These are phyloP conservation scores for Phytophthora fragariae DNA, from an alignment of 352 stramenopile species.

Conservation along the genomic window DNA sequence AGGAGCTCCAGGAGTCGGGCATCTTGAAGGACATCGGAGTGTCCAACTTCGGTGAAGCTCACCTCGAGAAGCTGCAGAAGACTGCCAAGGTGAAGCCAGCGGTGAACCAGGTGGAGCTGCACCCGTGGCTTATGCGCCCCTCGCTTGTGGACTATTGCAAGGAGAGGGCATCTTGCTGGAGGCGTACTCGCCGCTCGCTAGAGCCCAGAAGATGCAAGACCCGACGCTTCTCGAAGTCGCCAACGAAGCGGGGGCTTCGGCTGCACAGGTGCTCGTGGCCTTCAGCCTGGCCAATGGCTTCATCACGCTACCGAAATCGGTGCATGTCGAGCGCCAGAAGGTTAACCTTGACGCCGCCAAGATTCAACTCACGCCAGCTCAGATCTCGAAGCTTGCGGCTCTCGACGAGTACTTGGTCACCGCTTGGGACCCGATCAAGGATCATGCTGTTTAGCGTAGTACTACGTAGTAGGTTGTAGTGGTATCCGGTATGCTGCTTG, in stretches of 20 bases:
- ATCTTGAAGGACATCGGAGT: constrained; percentile 89
- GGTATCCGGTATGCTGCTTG: no score
- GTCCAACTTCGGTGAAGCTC: constrained; percentile 85
- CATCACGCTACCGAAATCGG: constrained; percentile 70
- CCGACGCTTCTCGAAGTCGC: constrained; percentile 44
- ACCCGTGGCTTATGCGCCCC: constrained; percentile 71
- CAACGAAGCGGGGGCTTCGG: constrained; percentile 32
- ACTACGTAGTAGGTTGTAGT: no score
- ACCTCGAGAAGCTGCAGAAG: constrained; percentile 81
- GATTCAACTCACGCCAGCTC: constrained; percentile 37
- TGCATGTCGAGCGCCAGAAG: constrained; percentile 45
- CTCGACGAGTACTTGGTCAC: constrained; percentile 56
- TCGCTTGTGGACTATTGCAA: constrained; percentile 72
- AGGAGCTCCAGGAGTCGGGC: constrained; percentile 57
- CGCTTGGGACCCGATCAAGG: constrained; percentile 59
- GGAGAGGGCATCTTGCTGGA: constrained; percentile 54
- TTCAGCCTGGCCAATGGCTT: constrained; percentile 66
- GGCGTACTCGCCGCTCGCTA: constrained; percentile 66
- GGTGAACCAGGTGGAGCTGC: constrained; percentile 87
- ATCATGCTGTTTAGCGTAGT: constrained; percentile 36
- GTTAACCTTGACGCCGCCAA: constrained; percentile 53
- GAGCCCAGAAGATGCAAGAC: constrained; percentile 21
- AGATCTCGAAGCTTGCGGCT: constrained; percentile 46
- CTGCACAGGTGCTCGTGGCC: constrained; percentile 61
- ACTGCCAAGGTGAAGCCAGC: constrained; percentile 62